These are phyloP conservation scores for Exophiala bonariae DNA, from an alignment of 2,329 filamentous ascomycete species.

Conservation along the genomic window DNA sequence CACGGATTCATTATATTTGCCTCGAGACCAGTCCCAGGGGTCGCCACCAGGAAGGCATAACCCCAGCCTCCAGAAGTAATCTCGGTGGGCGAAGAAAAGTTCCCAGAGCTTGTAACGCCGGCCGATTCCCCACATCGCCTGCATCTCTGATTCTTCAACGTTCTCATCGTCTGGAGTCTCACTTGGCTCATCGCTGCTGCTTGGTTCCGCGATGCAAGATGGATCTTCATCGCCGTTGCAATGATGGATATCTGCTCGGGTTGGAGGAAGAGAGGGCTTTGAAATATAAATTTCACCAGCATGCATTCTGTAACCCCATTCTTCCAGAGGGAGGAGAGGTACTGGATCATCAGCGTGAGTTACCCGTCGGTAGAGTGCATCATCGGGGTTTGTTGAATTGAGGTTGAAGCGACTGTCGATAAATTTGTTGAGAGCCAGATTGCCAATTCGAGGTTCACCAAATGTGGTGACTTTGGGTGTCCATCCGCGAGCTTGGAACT, in stretches of 20 bases:
- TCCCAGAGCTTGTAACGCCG: constrained; percentile 79
- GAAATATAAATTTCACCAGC: constrained; percentile 84
- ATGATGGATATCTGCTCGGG: constrained; percentile 64
- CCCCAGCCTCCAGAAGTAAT: constrained; percentile 95
- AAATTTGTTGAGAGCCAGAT: constrained; percentile 53
- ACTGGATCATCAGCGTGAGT: constrained; percentile 88
- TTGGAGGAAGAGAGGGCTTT: constrained; percentile 68
- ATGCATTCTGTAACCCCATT: constrained; percentile 88
- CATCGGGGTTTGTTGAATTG: constrained; percentile 22
- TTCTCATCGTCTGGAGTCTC: constrained; percentile 29
- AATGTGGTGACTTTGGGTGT: constrained; percentile 82
- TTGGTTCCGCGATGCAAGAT: constrained; percentile 64
- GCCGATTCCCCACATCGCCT: constrained; percentile 37
- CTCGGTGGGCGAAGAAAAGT: constrained; percentile 86
- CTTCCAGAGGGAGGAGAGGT: constrained; percentile 76
- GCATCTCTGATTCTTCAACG: constrained; percentile 14
- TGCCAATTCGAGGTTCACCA: constrained; percentile 74
- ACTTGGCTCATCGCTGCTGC: neutral
- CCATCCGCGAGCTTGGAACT: constrained; percentile 77
- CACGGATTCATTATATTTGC: constrained; percentile 15
- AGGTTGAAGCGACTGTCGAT: constrained; percentile 56
- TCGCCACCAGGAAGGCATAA: constrained; percentile 80
- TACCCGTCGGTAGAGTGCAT: constrained; percentile 66
- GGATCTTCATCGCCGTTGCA: constrained; percentile 73
- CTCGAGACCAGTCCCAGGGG: constrained; percentile 27